Evolutionary conservation across 805 yeast species (phyloP), one percentile per base, ranked within the genome.

Genomic region (Lipomyces mesembrius): DNA sequence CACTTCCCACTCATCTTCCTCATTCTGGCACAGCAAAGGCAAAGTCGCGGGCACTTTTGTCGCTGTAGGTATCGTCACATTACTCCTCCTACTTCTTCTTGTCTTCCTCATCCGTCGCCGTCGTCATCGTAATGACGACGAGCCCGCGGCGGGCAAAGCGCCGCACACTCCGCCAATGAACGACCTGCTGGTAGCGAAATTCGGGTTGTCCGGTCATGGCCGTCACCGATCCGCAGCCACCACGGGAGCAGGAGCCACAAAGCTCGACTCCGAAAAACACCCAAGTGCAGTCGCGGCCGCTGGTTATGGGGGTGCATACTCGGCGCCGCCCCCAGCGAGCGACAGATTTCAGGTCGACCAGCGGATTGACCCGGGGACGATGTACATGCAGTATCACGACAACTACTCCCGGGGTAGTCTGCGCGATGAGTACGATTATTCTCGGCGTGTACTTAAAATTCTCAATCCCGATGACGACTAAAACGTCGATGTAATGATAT

Each of bases 31-130:
- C 65, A 80, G 85, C 58, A 85, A 85, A 57, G 96, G 94, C 0
- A 89, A 88, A 75, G 95, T 91, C 0, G 96, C 93, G 0, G 97
- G 96, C 2, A 89, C 92, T 0, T 91, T 91, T 77, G 86, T 89
- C 1, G 92, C 85, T 0, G 95, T 91, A 20, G 97, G 93, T 0
- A 72, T 91, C 0, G 87, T 88, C 0, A 84, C 79, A 0, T 72
- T 85, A 0, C 82, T 82, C 0, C 59, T 87, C 0, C 59, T 88
- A 0, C 72, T 78, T 0, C 78, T 81, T 0, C 67, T 88, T 1
- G 53, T 85, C 12, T 83, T 83, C 73, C 79, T 84, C 78, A 76
- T 83, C 49, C 68, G 80, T 46, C 72, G 80, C 69, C 73, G 75
- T 61, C 75, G 73, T 7, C 74, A 71, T 29, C 73, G 64, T 35